Evolutionary conservation across 305 asterid species (phyloP), one percentile per base, ranked within the genome.

Genomic region (Fraxinus sp.): DNA sequence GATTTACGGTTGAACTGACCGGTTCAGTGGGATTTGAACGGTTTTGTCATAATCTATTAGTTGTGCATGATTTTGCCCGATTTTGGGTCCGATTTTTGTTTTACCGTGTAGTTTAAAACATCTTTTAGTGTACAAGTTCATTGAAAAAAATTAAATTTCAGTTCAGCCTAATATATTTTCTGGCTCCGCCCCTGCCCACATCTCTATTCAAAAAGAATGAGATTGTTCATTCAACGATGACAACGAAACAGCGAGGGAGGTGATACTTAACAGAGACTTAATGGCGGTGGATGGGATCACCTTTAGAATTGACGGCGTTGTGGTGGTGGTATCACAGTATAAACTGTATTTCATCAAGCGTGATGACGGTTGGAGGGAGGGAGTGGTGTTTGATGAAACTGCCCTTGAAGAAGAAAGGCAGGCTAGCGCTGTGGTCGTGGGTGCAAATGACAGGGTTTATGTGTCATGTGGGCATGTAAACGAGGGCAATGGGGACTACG

Each of bases 311-410:
- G 97, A 95, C 90, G 99, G 98, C 78, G 91, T 90, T 70, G 88
- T 93, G 24, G 74, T 92, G 89, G 95, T 90, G n/a, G 96, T 91
- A 36, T 91, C 97, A 22, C 87, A 80, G 78, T 82, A 84, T 1
- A 93, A 86, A 82, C 10, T 93, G 79, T 87, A 89, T 33, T 94
- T 85, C 33, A 24, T 95, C 64, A 90, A 88, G 84, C 93, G 98
- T 26, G 86, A 81, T 20, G 97, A 95, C 37, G 87, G 96, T 75
- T 95, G 99, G 99, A 83, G 90, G 59, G 88, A 90, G 77, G 97
- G 97, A 0, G 92, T 68, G 7, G 96, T 95, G 79, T 94, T 86
- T 89, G 99, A 95, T 91, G 98, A 95, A 90, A 93, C 93, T 82
- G 84, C 91, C 87, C 94, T 95, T 11, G 97, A 90, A 2, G 89